A percentile compares a stretch with the other conserved stretches of the same genome.
These are phyloP conservation scores for Trametes gibbosa DNA, from an alignment of 768 basidiomycete genomes.

Conservation along the genomic window DNA sequence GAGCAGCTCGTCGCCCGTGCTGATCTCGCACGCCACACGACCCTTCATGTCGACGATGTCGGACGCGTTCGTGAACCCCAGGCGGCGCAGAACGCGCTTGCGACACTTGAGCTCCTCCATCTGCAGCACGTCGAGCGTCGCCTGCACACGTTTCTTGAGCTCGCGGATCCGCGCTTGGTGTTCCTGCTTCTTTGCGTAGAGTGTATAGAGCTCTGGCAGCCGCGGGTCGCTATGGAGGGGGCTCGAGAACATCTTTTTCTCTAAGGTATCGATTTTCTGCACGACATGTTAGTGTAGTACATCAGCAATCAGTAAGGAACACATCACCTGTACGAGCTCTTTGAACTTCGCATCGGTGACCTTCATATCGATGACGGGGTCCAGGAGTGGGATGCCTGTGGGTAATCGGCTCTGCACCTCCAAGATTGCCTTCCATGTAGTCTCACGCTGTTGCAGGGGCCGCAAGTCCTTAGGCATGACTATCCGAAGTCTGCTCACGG, in stretches of 20 bases:
- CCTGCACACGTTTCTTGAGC: conserved; percentile 82
- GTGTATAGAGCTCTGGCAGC: conserved; percentile 76
- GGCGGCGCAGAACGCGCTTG: conserved; percentile 88
- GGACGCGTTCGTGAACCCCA: conserved; percentile 83
- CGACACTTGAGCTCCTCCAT: conserved; percentile 94
- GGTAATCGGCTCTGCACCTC: conserved; percentile 93
- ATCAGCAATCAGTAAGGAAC: no score
- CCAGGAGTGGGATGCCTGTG: conserved; percentile 80
- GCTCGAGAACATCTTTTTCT: conserved; percentile 78
- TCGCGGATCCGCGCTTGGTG: conserved; percentile 66
- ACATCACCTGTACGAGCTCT: conserved; percentile 71
- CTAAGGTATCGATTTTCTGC: conserved; percentile 90
- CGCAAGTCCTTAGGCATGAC: conserved; percentile 90
- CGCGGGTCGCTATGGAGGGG: conserved; percentile 76
- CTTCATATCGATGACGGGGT: conserved; percentile 92
- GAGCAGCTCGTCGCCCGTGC: conserved; percentile 92
- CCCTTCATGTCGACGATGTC: conserved; percentile 99
- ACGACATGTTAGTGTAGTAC: background rate
- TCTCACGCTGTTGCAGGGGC: conserved; percentile 69
- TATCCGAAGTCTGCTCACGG: conserved; percentile 83
- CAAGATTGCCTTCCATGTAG: conserved; percentile 83
- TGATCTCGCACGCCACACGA: conserved; percentile 97
- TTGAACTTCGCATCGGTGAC: conserved; percentile 95
- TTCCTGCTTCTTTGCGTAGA: conserved; percentile 75
- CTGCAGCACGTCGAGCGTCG: conserved; percentile 90